Conservation (phyloP, 148 eudicot species). For the Cornus suecica region DNA sequence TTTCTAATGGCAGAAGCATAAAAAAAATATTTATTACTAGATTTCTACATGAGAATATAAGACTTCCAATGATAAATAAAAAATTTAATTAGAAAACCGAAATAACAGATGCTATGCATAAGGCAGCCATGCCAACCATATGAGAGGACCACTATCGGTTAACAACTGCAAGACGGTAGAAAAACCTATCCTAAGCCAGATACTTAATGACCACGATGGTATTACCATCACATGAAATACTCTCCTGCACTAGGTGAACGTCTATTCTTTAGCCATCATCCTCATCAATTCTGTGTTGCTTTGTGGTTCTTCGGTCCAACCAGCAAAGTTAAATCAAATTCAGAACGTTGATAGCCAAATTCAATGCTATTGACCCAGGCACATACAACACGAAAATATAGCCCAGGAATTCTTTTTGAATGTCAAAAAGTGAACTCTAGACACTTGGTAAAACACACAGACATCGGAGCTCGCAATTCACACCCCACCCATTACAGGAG, state of each 20-base stretch:
- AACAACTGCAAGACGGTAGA: neutral
- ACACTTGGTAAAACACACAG: slow-evolving; percentile 6
- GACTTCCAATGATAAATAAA: slow-evolving; percentile 1
- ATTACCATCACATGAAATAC: neutral
- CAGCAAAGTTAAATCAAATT: neutral
- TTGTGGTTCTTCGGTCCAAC: neutral
- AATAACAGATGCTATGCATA: neutral
- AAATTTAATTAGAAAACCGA: neutral
- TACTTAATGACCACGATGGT: slow-evolving; percentile 1
- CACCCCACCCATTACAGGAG: neutral
- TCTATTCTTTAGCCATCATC: neutral
- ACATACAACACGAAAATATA: neutral
- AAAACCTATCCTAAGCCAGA: neutral
- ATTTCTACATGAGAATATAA: too few species aligned
- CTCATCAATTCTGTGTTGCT: slow-evolving; percentile 1
- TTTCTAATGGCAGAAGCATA: neutral
- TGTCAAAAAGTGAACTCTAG: neutral
- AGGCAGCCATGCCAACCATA: neutral
- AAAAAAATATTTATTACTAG: neutral
- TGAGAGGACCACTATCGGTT: neutral
- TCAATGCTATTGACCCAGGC: neutral
- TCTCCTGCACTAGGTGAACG: neutral
- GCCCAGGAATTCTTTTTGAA: slow-evolving; percentile 7
- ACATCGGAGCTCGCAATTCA: slow-evolving; percentile 6
- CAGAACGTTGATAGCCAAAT: slow-evolving; percentile 5